Evolutionary conservation across 2,329 filamentous ascomycete genomes (phyloP).

Genomic region (Aspergillus pseudoglaucus): DNA sequence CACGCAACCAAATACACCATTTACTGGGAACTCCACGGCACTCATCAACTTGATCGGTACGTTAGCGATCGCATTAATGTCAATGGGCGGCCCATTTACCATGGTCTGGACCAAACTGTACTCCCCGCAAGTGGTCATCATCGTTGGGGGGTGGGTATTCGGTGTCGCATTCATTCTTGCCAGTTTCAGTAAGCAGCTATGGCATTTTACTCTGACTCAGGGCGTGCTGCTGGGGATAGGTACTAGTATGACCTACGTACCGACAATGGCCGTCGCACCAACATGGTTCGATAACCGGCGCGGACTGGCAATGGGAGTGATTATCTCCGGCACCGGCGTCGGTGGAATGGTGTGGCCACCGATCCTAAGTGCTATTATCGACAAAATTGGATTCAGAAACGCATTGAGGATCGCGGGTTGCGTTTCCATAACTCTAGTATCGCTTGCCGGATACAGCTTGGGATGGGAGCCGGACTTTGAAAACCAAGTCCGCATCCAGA

Average conservation of each 20-base stretch:
- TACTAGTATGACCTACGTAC: conserved; percentile 34
- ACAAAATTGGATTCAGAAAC: conserved; percentile 32
- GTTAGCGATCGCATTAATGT: conserved; percentile 32
- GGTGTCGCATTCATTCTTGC: conserved; percentile 28
- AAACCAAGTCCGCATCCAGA: conserved; percentile 15
- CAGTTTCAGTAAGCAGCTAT: conserved; percentile 27
- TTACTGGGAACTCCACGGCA: conserved; percentile 28
- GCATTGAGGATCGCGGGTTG: conserved; percentile 29
- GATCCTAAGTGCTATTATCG: conserved; percentile 24
- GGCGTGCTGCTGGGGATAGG: conserved; percentile 35
- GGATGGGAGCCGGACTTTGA: conserved; percentile 26
- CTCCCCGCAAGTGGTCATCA: conserved; percentile 25
- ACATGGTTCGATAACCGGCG: conserved; percentile 33
- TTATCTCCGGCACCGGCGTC: conserved; percentile 34
- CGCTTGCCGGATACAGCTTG: conserved; percentile 18
- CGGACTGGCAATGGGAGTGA: conserved; percentile 36
- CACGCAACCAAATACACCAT: conserved; percentile 22
- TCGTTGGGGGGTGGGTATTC: conserved; percentile 30
- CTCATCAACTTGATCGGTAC: conserved; percentile 36
- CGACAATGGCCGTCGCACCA: conserved; percentile 33
- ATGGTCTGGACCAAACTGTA: conserved; percentile 31
- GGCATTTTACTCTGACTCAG: conserved; percentile 31
- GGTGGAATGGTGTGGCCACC: conserved; percentile 37
- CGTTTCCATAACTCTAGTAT: conserved; percentile 24
- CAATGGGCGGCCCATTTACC: conserved; percentile 31